These are phyloP conservation scores for Heteromeles arbutifolia DNA, from an alignment of 306 rosid species.

Conservation along the genomic window DNA sequence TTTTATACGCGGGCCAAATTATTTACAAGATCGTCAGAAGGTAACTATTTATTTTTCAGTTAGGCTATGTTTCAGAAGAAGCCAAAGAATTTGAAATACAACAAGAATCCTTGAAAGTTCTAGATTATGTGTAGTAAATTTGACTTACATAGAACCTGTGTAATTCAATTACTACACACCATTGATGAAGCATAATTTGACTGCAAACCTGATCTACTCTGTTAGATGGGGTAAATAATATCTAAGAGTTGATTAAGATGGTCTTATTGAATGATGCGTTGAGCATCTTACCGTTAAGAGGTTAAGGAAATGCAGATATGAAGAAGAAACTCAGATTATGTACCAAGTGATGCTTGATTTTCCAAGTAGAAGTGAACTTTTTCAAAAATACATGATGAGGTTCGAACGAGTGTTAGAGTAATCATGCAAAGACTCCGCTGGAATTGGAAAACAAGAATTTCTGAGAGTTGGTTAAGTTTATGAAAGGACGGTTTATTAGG, in stretches of 20 bases:
- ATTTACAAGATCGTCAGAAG: constrained; percentile 57
- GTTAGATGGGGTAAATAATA: not conserved
- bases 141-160: not conserved
- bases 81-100: not conserved
- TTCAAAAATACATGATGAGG: not conserved
- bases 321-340: not conserved
- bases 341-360: not conserved
- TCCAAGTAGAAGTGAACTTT: not conserved
- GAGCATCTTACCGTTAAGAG: not conserved
- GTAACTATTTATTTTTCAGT: constrained; percentile 22
- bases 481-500: not conserved
- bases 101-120: not conserved
- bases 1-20: constrained; percentile 68
- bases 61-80: constrained; percentile 6
- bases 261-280: not conserved
- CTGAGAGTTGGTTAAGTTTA: not conserved
- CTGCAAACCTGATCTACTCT: not conserved
- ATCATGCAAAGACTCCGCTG: not conserved
- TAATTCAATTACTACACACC: not conserved
- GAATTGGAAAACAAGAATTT: not conserved
- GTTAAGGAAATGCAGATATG: not conserved
- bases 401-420: not conserved
- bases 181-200: not conserved
- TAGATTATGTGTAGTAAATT: not conserved
- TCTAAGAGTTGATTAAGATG: not conserved